Conservation (phyloP, 2,329 filamentous ascomycete species). For the Capronia americana region DNA sequence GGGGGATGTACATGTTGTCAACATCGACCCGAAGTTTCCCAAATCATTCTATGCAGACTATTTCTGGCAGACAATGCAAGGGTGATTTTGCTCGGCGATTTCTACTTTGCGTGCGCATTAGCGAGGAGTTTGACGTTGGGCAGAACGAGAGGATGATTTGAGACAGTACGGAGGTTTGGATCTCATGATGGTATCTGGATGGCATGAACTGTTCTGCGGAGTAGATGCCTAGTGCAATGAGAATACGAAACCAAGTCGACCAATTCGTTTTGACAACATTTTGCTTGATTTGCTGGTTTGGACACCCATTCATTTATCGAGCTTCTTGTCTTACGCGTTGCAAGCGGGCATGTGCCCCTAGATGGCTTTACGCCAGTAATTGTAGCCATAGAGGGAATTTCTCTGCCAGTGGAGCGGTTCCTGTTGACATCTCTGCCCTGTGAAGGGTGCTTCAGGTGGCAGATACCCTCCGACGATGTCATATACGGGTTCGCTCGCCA, state of each 20-base stretch:
- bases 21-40: slow-evolving; percentile 91
- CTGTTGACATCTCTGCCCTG: not conserved
- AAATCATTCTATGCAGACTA: slow-evolving; percentile 93
- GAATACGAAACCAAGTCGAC: not conserved
- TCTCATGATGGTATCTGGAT: not conserved
- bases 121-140: slow-evolving; percentile 19
- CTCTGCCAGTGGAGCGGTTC: too few species aligned
- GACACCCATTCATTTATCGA: too few species aligned
- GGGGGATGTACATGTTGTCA: slow-evolving; percentile 92
- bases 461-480: not conserved
- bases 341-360: too few species aligned
- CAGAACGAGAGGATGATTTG: not conserved
- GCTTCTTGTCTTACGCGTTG: too few species aligned
- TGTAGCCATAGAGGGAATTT: too few species aligned
- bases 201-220: not conserved
- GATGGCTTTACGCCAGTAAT: too few species aligned
- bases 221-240: not conserved
- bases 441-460: not conserved
- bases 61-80: slow-evolving; percentile 86
- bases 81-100: slow-evolving; percentile 28
- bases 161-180: not conserved
- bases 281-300: not conserved
- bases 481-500: not conserved
- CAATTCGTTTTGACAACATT: not conserved
- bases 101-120: slow-evolving; percentile 1